Evolutionary conservation across 768 basidiomycete genomes (phyloP).

Genomic region (Goffeauzyma gilvescens): DNA sequence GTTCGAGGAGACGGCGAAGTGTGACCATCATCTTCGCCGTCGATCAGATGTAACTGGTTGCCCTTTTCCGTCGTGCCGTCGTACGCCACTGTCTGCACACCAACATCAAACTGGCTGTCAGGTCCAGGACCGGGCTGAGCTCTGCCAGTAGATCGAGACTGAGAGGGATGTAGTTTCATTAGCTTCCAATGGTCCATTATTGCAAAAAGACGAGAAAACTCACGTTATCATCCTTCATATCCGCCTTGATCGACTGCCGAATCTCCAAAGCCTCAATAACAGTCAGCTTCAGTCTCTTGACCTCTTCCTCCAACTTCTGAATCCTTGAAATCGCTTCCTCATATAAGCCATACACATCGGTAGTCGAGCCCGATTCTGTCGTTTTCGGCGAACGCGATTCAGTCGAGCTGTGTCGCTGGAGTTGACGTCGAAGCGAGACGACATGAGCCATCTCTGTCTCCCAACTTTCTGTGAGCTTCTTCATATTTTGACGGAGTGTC

Average conservation of each 20-base stretch:
- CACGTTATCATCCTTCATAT: too few species aligned
- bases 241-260: too few species aligned
- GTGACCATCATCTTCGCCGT: slow-evolving; percentile 3
- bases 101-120: background rate
- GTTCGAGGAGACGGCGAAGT: slow-evolving; percentile 6
- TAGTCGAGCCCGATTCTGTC: too few species aligned
- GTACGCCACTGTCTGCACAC: slow-evolving; percentile 3
- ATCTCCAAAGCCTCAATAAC: too few species aligned
- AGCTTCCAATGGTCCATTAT: too few species aligned
- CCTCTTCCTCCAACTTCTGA: slow-evolving; percentile 35
- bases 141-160: background rate
- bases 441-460: slow-evolving; percentile 50
- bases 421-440: slow-evolving; percentile 29
- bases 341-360: too few species aligned
- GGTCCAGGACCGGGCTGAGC: background rate
- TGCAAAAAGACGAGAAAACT: too few species aligned
- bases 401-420: too few species aligned
- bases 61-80: background rate
- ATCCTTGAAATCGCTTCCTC: too few species aligned
- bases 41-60: background rate
- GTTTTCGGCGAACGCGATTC: too few species aligned
- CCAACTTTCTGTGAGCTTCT: slow-evolving; percentile 58
- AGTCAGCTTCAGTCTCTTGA: slow-evolving; percentile 26
- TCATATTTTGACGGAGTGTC: slow-evolving; percentile 53
- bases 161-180: too few species aligned